phyloP scores from a whole-genome alignment of 2,329 filamentous ascomycete species.

The Cyclaneusma minus region DNA sequence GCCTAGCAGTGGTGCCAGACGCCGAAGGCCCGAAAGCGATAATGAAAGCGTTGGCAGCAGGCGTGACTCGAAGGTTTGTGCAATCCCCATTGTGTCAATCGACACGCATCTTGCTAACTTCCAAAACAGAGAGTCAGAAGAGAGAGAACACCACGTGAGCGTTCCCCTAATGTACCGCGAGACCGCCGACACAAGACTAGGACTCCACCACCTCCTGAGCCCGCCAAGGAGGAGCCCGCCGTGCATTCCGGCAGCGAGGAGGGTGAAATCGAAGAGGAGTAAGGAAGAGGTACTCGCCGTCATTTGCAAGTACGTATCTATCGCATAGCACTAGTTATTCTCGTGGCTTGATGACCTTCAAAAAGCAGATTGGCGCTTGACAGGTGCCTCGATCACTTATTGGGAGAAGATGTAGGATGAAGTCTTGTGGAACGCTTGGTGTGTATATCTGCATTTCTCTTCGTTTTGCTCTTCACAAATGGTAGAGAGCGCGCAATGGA shows the following conservation, averaged over 20 bases:
- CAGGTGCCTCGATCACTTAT: too few species aligned
- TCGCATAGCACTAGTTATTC: slow-evolving; percentile 12
- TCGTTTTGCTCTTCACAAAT: too few species aligned
- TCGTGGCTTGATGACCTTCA: slow-evolving; percentile 17
- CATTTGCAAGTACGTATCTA: slow-evolving; percentile 20
- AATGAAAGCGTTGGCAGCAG: slow-evolving; percentile 43
- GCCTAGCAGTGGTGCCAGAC: slow-evolving; percentile 48
- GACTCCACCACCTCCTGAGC: slow-evolving; percentile 28
- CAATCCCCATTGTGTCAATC: too few species aligned
- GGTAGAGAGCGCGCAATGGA: too few species aligned
- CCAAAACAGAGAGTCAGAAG: slow-evolving; percentile 35
- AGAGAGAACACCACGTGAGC: slow-evolving; percentile 41
- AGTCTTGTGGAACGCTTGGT: too few species aligned
- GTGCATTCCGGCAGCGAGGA: slow-evolving; percentile 74
- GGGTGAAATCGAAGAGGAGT: slow-evolving; percentile 79
- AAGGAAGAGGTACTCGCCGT: slow-evolving; percentile 1
- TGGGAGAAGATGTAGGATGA: too few species aligned
- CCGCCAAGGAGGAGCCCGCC: slow-evolving; percentile 28
- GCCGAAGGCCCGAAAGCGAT: slow-evolving; percentile 67
- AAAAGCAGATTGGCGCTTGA: slow-evolving; percentile 13
- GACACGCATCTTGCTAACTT: too few species aligned
- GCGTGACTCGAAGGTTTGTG: slow-evolving; percentile 44
- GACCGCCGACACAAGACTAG: slow-evolving; percentile 41
- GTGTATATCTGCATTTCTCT: too few species aligned
- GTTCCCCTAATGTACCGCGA: slow-evolving; percentile 34